Percentiles rank a stretch among this genome's conserved stretches.
These are phyloP conservation scores for Monosporascus sp. DNA, from an alignment of 2,329 filamentous ascomycete genomes.

Conservation along the genomic window DNA sequence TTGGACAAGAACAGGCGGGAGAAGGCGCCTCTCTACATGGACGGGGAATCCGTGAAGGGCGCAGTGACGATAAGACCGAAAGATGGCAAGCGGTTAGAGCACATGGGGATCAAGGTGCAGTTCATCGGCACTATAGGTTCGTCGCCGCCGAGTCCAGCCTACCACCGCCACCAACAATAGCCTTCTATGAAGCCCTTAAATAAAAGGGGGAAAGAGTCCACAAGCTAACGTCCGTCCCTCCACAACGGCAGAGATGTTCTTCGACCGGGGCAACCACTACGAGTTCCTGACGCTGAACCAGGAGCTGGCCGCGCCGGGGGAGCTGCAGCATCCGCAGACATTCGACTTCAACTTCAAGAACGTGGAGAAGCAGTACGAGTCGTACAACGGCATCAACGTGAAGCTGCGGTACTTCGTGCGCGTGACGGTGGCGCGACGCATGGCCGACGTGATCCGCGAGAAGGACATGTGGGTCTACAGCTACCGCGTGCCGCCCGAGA, in stretches of 20 bases:
- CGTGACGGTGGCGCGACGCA: constrained; percentile 91
- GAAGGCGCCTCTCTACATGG: constrained; percentile 94
- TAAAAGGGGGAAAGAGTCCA: constrained; percentile 2
- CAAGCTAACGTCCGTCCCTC: constrained; percentile 2
- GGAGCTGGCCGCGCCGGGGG: constrained; percentile 91
- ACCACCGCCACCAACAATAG: too few relatives aligned
- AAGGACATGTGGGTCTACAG: constrained; percentile 99
- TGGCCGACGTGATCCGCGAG: constrained; percentile 97
- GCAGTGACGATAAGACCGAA: constrained; percentile 93
- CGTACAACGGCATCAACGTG: constrained; percentile 99
- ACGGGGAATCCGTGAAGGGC: constrained; percentile 97
- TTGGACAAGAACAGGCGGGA: constrained; percentile 97
- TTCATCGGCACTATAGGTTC: constrained; percentile 97
- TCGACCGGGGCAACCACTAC: constrained; percentile 97
- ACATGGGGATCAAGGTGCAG: constrained; percentile 98
- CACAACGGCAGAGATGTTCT: constrained; percentile 85
- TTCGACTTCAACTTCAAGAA: constrained; percentile 99
- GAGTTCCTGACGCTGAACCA: constrained; percentile 97
- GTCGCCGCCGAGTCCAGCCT: constrained; percentile 12
- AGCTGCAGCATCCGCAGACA: constrained; percentile 96
- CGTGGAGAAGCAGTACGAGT: constrained; percentile 99
- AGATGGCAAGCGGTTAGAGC: constrained; percentile 95
- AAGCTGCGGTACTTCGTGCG: constrained; percentile 97
- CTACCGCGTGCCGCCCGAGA: constrained; percentile 96
- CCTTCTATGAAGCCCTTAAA: constrained; percentile 1